Conservation (phyloP, 495 filamentous ascomycete species). For the Oleoguttula mirabilis region DNA sequence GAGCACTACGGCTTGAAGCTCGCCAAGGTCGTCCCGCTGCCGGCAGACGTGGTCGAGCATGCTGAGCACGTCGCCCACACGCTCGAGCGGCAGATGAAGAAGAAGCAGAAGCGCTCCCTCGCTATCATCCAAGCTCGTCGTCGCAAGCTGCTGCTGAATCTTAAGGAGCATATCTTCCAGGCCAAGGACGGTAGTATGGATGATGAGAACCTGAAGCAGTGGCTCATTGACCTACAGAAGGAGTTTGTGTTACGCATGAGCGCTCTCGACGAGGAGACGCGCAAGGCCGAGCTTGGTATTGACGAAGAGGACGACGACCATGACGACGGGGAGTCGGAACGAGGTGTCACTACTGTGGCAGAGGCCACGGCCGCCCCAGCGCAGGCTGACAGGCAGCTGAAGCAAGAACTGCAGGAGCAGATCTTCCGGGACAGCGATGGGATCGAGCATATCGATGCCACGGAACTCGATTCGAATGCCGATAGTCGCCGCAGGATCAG, state of each 20-base stretch:
- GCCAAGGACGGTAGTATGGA: slow-evolving; percentile 58
- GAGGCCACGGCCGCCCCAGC: no score
- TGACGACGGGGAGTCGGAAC: no score
- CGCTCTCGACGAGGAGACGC: slow-evolving; percentile 38
- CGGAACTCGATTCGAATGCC: no score
- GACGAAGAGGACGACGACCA: no score
- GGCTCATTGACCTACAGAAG: slow-evolving; percentile 58
- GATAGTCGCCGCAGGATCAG: no score
- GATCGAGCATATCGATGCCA: no score
- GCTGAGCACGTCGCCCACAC: slow-evolving; percentile 53
- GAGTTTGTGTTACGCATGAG: slow-evolving; percentile 68
- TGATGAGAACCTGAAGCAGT: slow-evolving; percentile 45
- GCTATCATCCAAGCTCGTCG: slow-evolving; percentile 45
- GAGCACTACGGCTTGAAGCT: slow-evolving; percentile 70
- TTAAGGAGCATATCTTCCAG: slow-evolving; percentile 66
- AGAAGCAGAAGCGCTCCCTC: slow-evolving; percentile 44
- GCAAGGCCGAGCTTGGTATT: not conserved
- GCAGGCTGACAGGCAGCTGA: no score
- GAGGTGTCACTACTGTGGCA: no score
- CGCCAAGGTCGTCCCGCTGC: slow-evolving; percentile 64
- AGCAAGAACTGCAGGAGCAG: no score
- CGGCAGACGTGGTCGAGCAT: slow-evolving; percentile 49
- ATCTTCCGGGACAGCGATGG: no score
- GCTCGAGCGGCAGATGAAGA: slow-evolving; percentile 42
- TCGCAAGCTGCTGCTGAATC: slow-evolving; percentile 58